These are phyloP conservation scores for Erysiphe pulchra DNA, from an alignment of 2,329 filamentous ascomycete species.

Conservation along the genomic window DNA sequence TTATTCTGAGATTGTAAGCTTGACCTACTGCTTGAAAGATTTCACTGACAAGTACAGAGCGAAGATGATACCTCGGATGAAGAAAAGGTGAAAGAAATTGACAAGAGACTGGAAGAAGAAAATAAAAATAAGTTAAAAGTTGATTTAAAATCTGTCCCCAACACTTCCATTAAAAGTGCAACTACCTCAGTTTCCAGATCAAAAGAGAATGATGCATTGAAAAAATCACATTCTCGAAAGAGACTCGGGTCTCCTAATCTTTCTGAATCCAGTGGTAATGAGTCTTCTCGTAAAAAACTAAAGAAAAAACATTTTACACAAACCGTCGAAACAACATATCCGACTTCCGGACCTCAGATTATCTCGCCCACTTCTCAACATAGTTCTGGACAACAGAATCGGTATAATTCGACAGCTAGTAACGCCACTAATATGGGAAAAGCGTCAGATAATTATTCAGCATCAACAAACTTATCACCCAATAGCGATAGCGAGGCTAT, in stretches of 20 bases:
- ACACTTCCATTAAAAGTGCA: slow-evolving; percentile 38
- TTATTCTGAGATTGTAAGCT: slow-evolving; percentile 24
- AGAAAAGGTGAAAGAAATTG: slow-evolving; percentile 36
- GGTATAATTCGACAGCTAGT: slow-evolving; percentile 11
- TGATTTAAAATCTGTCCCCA: slow-evolving; percentile 16
- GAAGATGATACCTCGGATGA: slow-evolving; percentile 24
- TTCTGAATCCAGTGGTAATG: slow-evolving; percentile 73
- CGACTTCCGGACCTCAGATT: slow-evolving; percentile 18
- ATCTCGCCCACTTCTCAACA: slow-evolving; percentile 9
- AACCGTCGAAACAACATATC: slow-evolving; percentile 20
- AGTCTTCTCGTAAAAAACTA: slow-evolving; percentile 59
- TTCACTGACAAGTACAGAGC: slow-evolving; percentile 16
- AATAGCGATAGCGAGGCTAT: slow-evolving; percentile 43
- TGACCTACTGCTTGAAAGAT: not conserved
- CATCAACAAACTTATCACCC: slow-evolving; percentile 16
- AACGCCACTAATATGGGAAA: slow-evolving; percentile 11
- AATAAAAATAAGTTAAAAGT: slow-evolving; percentile 25
- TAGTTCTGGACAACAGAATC: slow-evolving; percentile 5
- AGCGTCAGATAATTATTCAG: slow-evolving; percentile 7
- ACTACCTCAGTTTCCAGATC: slow-evolving; percentile 35
- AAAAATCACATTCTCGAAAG: slow-evolving; percentile 35
- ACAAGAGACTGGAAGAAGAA: slow-evolving; percentile 32
- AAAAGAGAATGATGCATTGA: slow-evolving; percentile 24
- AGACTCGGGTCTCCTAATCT: slow-evolving; percentile 64
- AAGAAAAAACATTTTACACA: slow-evolving; percentile 33